Evolutionary conservation across 106 monocot species (phyloP), one percentile per base, ranked within the genome.

Genomic region (Dendrobium nobile): DNA sequence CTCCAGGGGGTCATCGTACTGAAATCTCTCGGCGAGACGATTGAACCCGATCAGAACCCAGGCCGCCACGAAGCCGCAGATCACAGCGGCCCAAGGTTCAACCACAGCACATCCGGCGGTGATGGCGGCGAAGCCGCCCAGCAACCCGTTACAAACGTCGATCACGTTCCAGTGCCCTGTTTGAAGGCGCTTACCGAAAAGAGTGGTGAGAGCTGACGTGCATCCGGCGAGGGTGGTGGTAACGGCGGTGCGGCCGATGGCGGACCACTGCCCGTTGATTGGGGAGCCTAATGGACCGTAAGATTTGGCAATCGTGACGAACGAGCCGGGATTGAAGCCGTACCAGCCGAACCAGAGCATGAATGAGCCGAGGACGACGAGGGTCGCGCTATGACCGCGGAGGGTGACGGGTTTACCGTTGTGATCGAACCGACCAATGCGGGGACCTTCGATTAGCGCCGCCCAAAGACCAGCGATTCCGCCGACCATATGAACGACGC

Each of bases 381-480:
- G 82, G 6, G 82, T 82, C 1, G 61, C 82, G 76, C 58, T 82
- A 64, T 82, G 82, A 45, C 82, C 82, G 2, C 61, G 82, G 18
- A 82, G 58, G 5, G 76, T 22, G 5, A 82, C 74, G 20, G 73
- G 33, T 7, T 73, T 20, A 5, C 83, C 83, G 43, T 72, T 31
- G 59, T 45, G 42, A 43, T 84, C 87, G 81, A 78, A 84, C 0
- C 81, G 77, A 13, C 81, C 82, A 67, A 75, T 82, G 24, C 87
- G 77, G 0, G 88, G 88, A 9, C 88, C 88, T 67, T 88, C 85
- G 11, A 85, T 80, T 0, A 54, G 64, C 0, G 88, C 88, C 1
- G 85, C 85, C 85, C 88, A 88, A 11, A 88, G 45, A 0, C 88
- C 87, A 10, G 85, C 80, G 47, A 88, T 75, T 20, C 88, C 88